Evolutionary conservation across 1,284 basidiomycete species (phyloP), one percentile per base, ranked within the genome.

Genomic region (Waitea zeae): DNA sequence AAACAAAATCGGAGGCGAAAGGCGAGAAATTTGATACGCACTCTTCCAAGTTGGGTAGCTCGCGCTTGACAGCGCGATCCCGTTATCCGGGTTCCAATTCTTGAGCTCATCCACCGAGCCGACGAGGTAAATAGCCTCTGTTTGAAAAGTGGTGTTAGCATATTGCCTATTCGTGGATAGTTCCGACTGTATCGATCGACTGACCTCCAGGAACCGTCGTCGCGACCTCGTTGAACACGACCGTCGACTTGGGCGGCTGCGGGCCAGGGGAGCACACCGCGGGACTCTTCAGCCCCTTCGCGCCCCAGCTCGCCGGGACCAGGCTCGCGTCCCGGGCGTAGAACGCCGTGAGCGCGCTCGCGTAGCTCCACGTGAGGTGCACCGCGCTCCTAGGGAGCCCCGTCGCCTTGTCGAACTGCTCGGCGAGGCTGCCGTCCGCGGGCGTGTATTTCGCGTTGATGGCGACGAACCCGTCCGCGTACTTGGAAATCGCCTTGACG

Each of bases 41-140:
- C n/a, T 59, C 48, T 63, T 75, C 80, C 79, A 83, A 20, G 53
- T 69, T 9, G 80, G 77, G 50, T 81, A 80, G n/a, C n/a, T n/a
- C 12, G 69, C 39, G 17, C 64, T 70, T 15, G 65, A 70, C 39
- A 82, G 51, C 13, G 61, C 45, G 30, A 81, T 44, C 9, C 79
- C 75, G 36, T 57, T 65, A 35, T 62, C 59, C 4, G 74, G 60
- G 17, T 62, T 68, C 80, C 79, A 83, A 49, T 67, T 62, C 44
- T 59, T 42, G 30, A 84, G 57, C 17, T 61, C 63, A 33, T 56
- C 56, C 24, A 78, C 58, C 3, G 67, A 75, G 1, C 80, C 80
- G 22, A 67, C 66, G 38, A 84, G 48, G 50, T 67, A 81, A 44
- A 84, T 76, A 47, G 67, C 76, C 50, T 83, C 79, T n/a, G n/a